phyloP scores from a whole-genome alignment of 805 yeast genomes.

The Metschnikowia proteae region DNA sequence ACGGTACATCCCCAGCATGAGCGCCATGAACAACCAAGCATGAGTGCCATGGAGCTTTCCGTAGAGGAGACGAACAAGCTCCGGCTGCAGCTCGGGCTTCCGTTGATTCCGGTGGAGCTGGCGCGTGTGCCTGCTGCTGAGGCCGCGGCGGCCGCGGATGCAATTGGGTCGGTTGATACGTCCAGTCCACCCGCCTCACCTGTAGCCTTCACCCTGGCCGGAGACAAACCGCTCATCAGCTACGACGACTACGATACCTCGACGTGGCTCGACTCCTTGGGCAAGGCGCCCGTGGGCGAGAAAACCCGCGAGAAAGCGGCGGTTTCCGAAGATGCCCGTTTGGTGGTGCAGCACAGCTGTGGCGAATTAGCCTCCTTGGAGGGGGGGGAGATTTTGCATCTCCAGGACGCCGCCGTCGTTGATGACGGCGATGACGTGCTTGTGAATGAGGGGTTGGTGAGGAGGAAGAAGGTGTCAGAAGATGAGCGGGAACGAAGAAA shows the following conservation, averaged over 20 bases:
- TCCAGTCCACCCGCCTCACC: too few species aligned
- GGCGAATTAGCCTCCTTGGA: slow-evolving; percentile 36
- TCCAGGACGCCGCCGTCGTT: slow-evolving; percentile 46
- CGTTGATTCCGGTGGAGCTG: slow-evolving; percentile 38
- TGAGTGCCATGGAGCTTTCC: slow-evolving; percentile 21
- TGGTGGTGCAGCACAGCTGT: slow-evolving; percentile 45
- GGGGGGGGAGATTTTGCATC: slow-evolving; percentile 51
- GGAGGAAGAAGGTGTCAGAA: slow-evolving; percentile 26
- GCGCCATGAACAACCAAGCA: slow-evolving; percentile 13
- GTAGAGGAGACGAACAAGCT: slow-evolving; percentile 57
- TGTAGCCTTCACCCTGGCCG: too few species aligned
- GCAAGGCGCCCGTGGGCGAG: slow-evolving; percentile 13
- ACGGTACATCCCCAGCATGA: not conserved
- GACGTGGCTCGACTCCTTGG: slow-evolving; percentile 17
- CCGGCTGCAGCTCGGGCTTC: slow-evolving; percentile 49
- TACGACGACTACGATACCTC: slow-evolving; percentile 14
- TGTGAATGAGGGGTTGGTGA: slow-evolving; percentile 33
- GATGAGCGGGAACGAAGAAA: slow-evolving; percentile 26
- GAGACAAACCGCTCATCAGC: slow-evolving; percentile 9
- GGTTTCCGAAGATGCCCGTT: slow-evolving; percentile 25
- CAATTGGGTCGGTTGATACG: too few species aligned
- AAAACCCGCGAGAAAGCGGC: slow-evolving; percentile 20
- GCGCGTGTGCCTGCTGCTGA: not conserved
- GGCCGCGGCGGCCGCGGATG: not conserved
- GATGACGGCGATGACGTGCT: slow-evolving; percentile 33